Evolutionary conservation across 495 filamentous ascomycete species (phyloP), one percentile per base, ranked within the genome.

Genomic region (Penicilliopsis zonata): DNA sequence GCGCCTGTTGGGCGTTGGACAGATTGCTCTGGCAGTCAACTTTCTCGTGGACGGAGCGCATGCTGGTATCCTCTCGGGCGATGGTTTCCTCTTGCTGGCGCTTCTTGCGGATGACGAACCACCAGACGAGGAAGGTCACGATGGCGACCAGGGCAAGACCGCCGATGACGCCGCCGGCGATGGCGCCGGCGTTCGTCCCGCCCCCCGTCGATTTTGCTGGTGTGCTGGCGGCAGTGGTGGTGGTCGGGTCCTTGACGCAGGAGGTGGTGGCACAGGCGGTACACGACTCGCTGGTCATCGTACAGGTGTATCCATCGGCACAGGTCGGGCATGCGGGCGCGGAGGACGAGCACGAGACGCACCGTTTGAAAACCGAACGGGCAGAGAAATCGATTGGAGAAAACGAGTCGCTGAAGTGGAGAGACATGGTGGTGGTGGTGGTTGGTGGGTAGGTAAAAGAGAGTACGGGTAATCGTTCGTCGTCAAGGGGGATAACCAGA

Each of bases 121-220:
- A 81, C 78, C 82, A 96, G 4, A 95, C 65, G 23, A 94, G 50
- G 41, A 80, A 92, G 4, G 76, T 80, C 20, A 86, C 44, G 15
- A 82, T 48, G 13, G 65, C 80, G 18, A 94, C 62, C 9, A 69
- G 67, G 10, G 65, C 69, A 2, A 94, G 43, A 42, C 81, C 86
- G 35, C 82, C 85, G 20, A 94, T 55, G 17, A 92, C 82, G 35
- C 86, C 83, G 45, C 83, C 84, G 12, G 81, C 80, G 41, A 94
- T 90, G 18, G 85, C 80, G 22, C 83, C 82, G 1, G 78, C 67
- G 36, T 84, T 80, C 13, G 76, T 70, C 3, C 73, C 66, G 9
- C 58, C 49, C 7, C 34, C 28, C 31, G 28, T 34, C 14, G 42
- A 34, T 19, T 6, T 5, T 6, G 28, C 14, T 5, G 5, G 5